Conservation (phyloP, 1,284 basidiomycete species). For the Trichosporon inkin region DNA sequence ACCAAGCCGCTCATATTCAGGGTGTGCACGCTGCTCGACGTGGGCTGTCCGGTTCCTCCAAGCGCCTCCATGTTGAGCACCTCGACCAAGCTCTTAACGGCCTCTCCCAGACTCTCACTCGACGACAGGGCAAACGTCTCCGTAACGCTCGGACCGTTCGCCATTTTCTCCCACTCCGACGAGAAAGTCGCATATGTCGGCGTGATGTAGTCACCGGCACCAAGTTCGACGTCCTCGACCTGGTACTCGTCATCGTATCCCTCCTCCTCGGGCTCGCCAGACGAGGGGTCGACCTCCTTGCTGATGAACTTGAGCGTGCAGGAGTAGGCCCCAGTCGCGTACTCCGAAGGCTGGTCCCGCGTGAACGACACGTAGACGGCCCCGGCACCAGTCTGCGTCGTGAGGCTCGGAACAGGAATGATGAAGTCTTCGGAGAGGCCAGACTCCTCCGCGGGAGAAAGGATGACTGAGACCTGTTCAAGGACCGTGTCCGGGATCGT, state of each 20-base stretch:
- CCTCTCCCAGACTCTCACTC: constrained; percentile 70
- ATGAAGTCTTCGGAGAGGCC: constrained; percentile 92
- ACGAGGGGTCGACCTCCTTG: constrained; percentile 94
- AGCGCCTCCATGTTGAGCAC: constrained; percentile 95
- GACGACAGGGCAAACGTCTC: constrained; percentile 93
- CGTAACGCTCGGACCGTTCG: constrained; percentile 66
- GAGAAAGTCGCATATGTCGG: constrained; percentile 87
- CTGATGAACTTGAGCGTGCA: constrained; percentile 94
- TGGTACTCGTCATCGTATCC: constrained; percentile 99
- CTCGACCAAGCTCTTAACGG: constrained; percentile 43
- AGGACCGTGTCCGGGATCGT: constrained; percentile 97
- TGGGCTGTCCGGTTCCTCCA: constrained; percentile 77
- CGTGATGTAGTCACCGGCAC: constrained; percentile 85
- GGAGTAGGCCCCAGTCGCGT: constrained; percentile 77
- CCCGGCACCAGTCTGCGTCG: constrained; percentile 66
- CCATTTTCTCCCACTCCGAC: constrained; percentile 91
- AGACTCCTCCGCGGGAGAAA: constrained; percentile 68
- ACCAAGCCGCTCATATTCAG: constrained; percentile 88
- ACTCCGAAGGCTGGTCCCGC: constrained; percentile 69
- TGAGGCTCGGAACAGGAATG: constrained; percentile 71
- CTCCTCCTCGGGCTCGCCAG: constrained; percentile 95
- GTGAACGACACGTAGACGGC: constrained; percentile 93
- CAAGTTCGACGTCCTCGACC: constrained; percentile 90
- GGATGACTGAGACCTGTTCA: constrained; percentile 91
- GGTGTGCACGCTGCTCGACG: constrained; percentile 84